A percentile compares a stretch with the other conserved stretches of the same genome.
These are phyloP conservation scores for Yarrowia keelungensis DNA, from an alignment of 805 yeast species.

Conservation along the genomic window DNA sequence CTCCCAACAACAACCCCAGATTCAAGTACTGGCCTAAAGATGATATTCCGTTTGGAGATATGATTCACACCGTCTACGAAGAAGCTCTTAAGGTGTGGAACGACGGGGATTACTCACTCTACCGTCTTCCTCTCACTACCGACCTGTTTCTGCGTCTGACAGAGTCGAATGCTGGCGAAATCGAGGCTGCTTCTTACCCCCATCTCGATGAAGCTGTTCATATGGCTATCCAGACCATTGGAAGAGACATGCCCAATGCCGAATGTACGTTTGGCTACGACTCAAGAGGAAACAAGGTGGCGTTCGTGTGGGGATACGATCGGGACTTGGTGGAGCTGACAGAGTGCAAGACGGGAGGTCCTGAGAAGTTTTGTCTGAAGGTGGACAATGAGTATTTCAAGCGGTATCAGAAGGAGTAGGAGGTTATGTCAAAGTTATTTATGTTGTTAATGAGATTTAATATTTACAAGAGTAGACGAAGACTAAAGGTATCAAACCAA, in stretches of 20 bases:
- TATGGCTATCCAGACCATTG: not conserved
- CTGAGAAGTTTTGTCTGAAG: not conserved
- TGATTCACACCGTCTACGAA: not conserved
- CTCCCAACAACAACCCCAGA: not conserved
- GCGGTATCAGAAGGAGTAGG: not conserved
- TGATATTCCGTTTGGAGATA: not conserved
- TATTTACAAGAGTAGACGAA: too few relatives aligned
- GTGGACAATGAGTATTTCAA: not conserved
- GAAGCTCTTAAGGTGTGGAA: not conserved
- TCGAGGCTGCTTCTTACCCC: not conserved
- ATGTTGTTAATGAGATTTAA: too few relatives aligned
- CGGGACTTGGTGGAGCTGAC: not conserved
- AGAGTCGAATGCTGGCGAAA: too few relatives aligned
- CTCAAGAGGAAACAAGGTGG: not conserved
- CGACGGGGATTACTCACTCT: not conserved
- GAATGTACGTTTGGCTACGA: not conserved
- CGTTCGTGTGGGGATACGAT: not conserved
- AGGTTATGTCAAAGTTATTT: too few relatives aligned
- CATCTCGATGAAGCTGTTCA: not conserved
- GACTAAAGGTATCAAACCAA: too few relatives aligned
- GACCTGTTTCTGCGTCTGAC: not conserved
- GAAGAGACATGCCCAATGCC: not conserved
- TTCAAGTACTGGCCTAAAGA: not conserved
- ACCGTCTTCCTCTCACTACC: not conserved
- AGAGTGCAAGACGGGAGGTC: not conserved